Evolutionary conservation across 345 rosid species (phyloP).

Genomic region (Lenwebbia sp.): DNA sequence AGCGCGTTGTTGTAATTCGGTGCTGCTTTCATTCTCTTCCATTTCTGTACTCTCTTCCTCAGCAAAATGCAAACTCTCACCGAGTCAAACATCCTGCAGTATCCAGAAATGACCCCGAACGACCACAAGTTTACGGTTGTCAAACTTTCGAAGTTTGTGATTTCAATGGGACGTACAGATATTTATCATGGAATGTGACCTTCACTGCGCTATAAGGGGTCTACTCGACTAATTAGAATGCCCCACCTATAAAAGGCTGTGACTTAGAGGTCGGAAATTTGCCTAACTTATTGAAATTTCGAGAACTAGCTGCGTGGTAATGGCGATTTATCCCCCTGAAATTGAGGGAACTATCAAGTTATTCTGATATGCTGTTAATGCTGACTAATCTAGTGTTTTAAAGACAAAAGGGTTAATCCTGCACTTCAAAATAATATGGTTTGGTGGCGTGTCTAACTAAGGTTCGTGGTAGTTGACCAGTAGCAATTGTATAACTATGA

Average conservation of each 20-base stretch:
- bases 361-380: not conserved
- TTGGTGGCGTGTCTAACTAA: not conserved
- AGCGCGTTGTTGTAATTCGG: no score
- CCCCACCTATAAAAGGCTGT: not conserved
- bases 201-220: not conserved
- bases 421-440: not conserved
- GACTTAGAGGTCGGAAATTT: not conserved
- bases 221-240: not conserved
- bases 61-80: not conserved
- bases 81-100: not conserved
- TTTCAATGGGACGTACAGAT: not conserved
- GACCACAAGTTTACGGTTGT: not conserved
- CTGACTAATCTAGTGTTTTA: not conserved
- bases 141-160: not conserved
- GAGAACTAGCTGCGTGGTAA: not conserved
- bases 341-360: not conserved
- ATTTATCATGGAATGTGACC: not conserved
- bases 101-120: not conserved
- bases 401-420: not conserved
- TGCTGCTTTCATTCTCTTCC: not conserved
- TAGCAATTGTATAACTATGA: not conserved
- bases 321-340: not conserved
- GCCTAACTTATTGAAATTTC: not conserved
- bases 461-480: not conserved
- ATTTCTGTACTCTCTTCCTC: not conserved